Base-by-base conservation (phyloP, 2,329 filamentous ascomycete genomes). In the Talaromyces sp. region DNA sequence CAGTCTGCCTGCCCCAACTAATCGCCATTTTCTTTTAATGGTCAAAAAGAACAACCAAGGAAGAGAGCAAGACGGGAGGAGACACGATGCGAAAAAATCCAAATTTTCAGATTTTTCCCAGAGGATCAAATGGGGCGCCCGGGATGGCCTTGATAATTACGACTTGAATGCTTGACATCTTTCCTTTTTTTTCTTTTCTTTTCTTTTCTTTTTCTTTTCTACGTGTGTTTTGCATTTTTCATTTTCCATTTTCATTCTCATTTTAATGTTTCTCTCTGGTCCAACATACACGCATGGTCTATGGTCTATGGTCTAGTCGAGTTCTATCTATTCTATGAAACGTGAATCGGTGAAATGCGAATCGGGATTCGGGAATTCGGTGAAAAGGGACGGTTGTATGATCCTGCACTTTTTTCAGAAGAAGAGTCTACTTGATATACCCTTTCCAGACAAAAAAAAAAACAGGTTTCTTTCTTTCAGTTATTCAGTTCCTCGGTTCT, bases 1-100 rank as follows among this genome's bases (percentile, higher is more conserved):
- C 93, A 97, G 86, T 87, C 90, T 70, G 86, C 90, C 72, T 99
- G 95, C 88, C 91, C 93, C 73, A 92, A 89, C 83, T 90, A 89
- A 79, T 70, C 61, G 58, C 56, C 46, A 61, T 10, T 58, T 14
- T 59, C 17, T 7, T 4, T 6, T 38, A 4, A 14, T 17, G 32
- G 17, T n/a, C 10, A 10, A 54, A n/a, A 17, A 24, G 21, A 29
- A 27, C 26, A 27, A 3, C 26, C 26, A 27, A 27, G 26, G 26
- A 27, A 27, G 32, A 29, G 26, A 54, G 26, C 35, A 38, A 38
- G 35, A 38, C 35, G 35, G 35, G 35, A 38, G 35, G 35, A 38
- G 35, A 38, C 35, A 38, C 10, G 51, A 19, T 19, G 51, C 31
- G 51, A 54, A 27, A 32, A 31, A 50, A 14, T 7, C 4, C 21